Evolutionary conservation across 2,329 filamentous ascomycete species (phyloP).

Genomic region (Colletotrichum liriopes): DNA sequence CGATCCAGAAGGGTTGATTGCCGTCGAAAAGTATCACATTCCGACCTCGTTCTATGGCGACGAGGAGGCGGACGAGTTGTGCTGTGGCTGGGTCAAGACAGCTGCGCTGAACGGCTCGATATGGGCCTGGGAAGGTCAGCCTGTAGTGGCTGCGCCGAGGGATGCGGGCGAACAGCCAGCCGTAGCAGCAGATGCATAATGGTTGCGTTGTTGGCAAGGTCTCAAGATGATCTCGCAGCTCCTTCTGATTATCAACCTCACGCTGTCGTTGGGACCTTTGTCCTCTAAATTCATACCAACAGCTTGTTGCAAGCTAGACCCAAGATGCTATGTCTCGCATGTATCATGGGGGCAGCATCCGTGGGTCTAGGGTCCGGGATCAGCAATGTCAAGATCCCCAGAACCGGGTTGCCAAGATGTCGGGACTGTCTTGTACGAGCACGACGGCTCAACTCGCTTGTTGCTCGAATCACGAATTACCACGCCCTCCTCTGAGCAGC

Average conservation of each 20-base stretch:
- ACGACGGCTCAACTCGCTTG: not conserved
- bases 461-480: not conserved
- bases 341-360: not conserved
- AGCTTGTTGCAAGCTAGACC: conserved; percentile 4
- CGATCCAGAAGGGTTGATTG: conserved; percentile 56
- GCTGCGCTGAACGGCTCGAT: conserved; percentile 58
- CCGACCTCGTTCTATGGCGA: conserved; percentile 58
- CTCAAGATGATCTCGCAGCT: not conserved
- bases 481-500: not conserved
- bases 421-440: not conserved
- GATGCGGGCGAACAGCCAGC: not conserved
- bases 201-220: not conserved
- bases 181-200: not conserved
- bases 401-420: not conserved
- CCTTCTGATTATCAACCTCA: not conserved
- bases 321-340: not conserved
- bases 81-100: conserved; percentile 58
- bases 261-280: not conserved
- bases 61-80: conserved; percentile 54
- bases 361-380: conserved; percentile 1
- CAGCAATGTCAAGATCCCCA: not conserved
- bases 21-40: conserved; percentile 57
- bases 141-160: not conserved
- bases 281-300: not conserved
- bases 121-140: conserved; percentile 53